Evolutionary conservation across 768 basidiomycete species (phyloP).

Genomic region (Pleurotus djamor): DNA sequence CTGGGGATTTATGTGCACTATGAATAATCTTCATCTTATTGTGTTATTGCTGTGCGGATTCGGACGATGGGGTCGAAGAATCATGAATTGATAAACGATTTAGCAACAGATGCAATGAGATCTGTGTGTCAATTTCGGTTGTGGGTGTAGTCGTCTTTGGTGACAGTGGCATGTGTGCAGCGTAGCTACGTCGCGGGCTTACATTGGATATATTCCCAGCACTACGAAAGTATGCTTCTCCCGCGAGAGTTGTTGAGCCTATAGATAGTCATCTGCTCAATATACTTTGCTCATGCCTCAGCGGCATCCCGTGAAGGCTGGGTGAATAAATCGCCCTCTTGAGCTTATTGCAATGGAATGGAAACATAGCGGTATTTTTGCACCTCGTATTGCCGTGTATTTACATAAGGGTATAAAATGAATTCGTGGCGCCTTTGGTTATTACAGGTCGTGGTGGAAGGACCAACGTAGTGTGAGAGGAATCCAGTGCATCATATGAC

Average conservation of each 20-base stretch:
- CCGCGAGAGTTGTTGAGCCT: conserved; percentile 2
- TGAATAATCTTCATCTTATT: not conserved
- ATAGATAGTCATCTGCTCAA: not conserved
- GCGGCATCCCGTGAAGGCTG: not conserved
- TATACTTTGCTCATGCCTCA: not conserved
- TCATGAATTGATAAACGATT: not conserved
- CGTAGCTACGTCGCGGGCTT: too few species aligned
- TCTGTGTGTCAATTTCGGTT: not conserved
- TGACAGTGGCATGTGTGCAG: too few species aligned
- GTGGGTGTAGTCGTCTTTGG: too few species aligned
- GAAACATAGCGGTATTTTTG: not conserved
- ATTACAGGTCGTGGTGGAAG: not conserved
- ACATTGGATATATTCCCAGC: too few species aligned
- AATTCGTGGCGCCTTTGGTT: not conserved
- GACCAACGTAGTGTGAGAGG: not conserved
- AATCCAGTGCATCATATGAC: not conserved
- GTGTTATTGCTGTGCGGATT: not conserved
- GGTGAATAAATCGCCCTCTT: not conserved
- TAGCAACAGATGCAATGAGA: conserved; percentile 1
- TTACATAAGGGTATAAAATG: not conserved
- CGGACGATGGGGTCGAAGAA: not conserved
- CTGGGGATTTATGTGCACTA: not conserved
- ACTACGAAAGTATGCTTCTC: not conserved
- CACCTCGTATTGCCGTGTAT: not conserved
- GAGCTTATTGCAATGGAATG: not conserved